Evolutionary conservation across 2,329 filamentous ascomycete species (phyloP).

Genomic region (Penicillium sp.): DNA sequence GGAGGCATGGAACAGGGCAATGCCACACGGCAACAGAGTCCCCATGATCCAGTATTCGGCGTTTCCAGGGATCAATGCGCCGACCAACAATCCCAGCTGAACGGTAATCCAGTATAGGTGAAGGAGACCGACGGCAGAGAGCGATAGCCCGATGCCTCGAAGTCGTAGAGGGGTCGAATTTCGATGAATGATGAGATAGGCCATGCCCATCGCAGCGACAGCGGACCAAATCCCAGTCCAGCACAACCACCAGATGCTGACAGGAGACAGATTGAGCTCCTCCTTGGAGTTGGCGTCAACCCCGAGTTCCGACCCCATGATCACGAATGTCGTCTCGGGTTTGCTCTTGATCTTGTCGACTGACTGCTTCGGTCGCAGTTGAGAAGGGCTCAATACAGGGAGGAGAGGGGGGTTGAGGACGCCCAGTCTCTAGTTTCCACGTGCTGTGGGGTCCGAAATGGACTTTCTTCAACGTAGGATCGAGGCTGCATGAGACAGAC

Average conservation of each 20-base stretch:
- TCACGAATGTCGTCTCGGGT: constrained; percentile 1
- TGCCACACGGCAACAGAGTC: constrained; percentile 67
- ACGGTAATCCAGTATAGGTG: constrained; percentile 47
- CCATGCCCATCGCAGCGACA: constrained; percentile 35
- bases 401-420: constrained; percentile 1
- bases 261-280: constrained; percentile 27
- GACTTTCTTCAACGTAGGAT: constrained; percentile 8
- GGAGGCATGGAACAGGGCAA: constrained; percentile 70
- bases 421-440: background rate
- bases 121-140: constrained; percentile 45
- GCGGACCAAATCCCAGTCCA: constrained; percentile 42
- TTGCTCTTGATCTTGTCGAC: background rate
- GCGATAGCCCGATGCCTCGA: constrained; percentile 46
- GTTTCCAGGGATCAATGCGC: constrained; percentile 54
- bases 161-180: constrained; percentile 46
- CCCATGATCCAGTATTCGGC: constrained; percentile 72
- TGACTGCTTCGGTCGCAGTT: background rate
- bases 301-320: constrained; percentile 41
- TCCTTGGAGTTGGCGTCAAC: constrained; percentile 33
- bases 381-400: background rate
- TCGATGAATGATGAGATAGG: constrained; percentile 42
- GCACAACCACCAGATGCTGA: constrained; percentile 38
- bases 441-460: constrained; percentile 2
- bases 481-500: constrained; percentile 7
- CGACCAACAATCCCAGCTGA: constrained; percentile 45